Evolutionary conservation across 2,329 filamentous ascomycete species (phyloP), one percentile per base, ranked within the genome.

Genomic region (Aphanoascus verrucosus): DNA sequence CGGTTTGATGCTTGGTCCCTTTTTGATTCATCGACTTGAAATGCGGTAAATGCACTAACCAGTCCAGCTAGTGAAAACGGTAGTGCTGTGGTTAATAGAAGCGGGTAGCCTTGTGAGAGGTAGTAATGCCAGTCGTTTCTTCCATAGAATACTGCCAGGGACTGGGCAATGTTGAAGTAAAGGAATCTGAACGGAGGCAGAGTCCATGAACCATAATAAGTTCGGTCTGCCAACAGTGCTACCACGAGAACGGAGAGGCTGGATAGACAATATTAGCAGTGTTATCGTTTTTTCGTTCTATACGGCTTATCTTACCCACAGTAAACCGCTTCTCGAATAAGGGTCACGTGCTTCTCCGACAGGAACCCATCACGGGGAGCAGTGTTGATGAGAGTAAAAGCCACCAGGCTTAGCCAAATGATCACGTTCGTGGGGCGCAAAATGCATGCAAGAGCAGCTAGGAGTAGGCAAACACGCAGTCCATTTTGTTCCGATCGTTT

Each of bases 81-180:
- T 1, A 96, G 73, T 41, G 82, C 82, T 1, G 88, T 90, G 7
- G 85, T 95, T 32, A 93, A 83, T 4, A 96, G 79, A 0, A 97
- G 77, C 1, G 93, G 91, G 23, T 95, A 77, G 3, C 89, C 93
- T 70, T 98, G 90, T 0, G 86, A 85, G 31, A 94, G 70, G 67
- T 96, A 98, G 72, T 97, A 98, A 68, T 96, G 89, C 78, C 85
- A 85, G 57, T 88, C 82, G 69, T 94, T 97, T 46, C 75, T 80
- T 19, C 93, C 93, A 66, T 98, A 98, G 69, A 97, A 97, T 46
- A 91, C 81, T 23, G 93, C 88, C 5, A 98, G 77, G 6, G 86
- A 86, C 67, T 94, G 85, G 17, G 84, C 81, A 53, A 98, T 77
- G 71, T 98, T 98, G 75, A 96, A 91, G 65, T 91, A 81, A 55